Evolutionary conservation across 345 rosid genomes (phyloP).

Genomic region (Eucalyptus grandis): DNA sequence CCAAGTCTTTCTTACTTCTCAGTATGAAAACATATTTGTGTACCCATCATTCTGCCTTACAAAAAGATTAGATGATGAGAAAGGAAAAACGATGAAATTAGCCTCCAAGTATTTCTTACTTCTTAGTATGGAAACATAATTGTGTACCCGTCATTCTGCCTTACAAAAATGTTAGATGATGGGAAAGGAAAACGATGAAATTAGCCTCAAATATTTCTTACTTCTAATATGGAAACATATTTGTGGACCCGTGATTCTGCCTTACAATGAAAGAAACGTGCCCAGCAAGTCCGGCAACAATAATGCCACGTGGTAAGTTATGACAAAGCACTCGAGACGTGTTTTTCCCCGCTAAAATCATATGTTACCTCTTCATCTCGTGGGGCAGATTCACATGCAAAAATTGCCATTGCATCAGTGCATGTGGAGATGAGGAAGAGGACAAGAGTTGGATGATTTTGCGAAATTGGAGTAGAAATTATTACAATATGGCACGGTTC

Average conservation of each 20-base stretch:
- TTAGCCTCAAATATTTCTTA: not conserved
- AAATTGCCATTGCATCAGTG: not conserved
- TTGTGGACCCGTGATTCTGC: not conserved
- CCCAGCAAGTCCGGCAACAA: not conserved
- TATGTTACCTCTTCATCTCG: not conserved
- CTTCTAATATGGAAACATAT: accelerated
- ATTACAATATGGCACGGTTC: not conserved
- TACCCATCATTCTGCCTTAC: too few relatives aligned
- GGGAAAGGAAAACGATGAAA: not conserved
- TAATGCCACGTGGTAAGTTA: not conserved
- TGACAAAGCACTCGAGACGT: not conserved
- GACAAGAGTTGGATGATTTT: not conserved
- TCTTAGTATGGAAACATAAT: too few relatives aligned
- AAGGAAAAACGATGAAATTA: too few relatives aligned
- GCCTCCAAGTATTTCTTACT: too few relatives aligned
- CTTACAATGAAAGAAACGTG: not conserved
- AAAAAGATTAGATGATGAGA: too few relatives aligned
- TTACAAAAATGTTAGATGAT: not conserved
- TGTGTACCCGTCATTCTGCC: too few relatives aligned
- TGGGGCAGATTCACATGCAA: not conserved
- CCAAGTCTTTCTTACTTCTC: too few relatives aligned
- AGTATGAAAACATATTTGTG: too few relatives aligned
- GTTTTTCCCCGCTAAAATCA: not conserved
- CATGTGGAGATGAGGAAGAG: not conserved
- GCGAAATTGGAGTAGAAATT: too few relatives aligned